phyloP scores from a whole-genome alignment of 768 basidiomycete species.

The Pleurotus citrinopileatus region DNA sequence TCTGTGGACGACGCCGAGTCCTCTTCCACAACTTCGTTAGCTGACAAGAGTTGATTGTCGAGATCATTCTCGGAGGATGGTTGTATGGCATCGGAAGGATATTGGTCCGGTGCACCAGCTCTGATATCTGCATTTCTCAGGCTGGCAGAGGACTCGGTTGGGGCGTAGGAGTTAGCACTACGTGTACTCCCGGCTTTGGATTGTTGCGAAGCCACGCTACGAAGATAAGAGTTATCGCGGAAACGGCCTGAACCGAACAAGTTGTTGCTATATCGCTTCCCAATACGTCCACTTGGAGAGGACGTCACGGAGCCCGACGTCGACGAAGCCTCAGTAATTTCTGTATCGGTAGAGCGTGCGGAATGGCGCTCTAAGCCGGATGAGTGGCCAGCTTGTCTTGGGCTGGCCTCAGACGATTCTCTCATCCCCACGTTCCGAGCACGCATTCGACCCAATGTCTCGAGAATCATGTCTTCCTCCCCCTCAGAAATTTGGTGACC shows the following conservation, averaged over 20 bases:
- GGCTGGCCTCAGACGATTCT: conserved; percentile 36
- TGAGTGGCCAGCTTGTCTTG: not conserved
- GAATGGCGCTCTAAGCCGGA: conserved; percentile 23
- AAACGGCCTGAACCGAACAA: conserved; percentile 81
- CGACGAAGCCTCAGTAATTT: conserved; percentile 26
- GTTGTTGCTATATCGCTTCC: conserved; percentile 83
- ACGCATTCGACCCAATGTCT: conserved; percentile 56
- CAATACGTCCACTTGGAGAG: conserved; percentile 47
- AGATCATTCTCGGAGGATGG: conserved; percentile 33
- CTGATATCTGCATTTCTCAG: conserved; percentile 41
- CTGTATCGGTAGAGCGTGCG: conserved; percentile 26
- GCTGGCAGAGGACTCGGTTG: conserved; percentile 41
- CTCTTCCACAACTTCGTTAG: conserved; percentile 34
- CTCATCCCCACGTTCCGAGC: conserved; percentile 26
- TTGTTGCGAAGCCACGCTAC: conserved; percentile 44
- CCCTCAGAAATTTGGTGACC: conserved; percentile 72
- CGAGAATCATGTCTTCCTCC: conserved; percentile 83
- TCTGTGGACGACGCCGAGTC: conserved; percentile 38
- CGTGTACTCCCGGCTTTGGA: conserved; percentile 40
- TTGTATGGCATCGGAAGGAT: conserved; percentile 35
- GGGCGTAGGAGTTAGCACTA: conserved; percentile 44
- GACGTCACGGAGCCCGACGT: conserved; percentile 33
- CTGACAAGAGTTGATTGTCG: conserved; percentile 39
- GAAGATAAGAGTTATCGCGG: conserved; percentile 71
- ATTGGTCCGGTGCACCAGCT: conserved; percentile 56